These are phyloP conservation scores for Malassezia japonica DNA, from an alignment of 1,284 basidiomycete species.

Conservation along the genomic window DNA sequence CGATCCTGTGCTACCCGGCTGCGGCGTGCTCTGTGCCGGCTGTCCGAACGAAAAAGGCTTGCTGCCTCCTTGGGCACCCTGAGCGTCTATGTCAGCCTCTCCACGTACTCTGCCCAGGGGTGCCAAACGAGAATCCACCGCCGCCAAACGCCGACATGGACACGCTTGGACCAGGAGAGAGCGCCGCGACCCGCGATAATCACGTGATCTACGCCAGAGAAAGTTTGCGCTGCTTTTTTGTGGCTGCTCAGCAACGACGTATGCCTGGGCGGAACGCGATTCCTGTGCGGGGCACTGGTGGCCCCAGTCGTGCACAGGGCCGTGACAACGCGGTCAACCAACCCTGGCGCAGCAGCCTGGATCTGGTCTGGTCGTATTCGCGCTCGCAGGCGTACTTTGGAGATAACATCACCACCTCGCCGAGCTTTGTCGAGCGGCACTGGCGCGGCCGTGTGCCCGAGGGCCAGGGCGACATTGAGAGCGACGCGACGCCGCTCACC, in stretches of 20 bases:
- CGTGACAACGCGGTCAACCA: slow-evolving; percentile 16
- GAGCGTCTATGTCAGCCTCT: not conserved
- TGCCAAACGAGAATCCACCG: slow-evolving; percentile 7
- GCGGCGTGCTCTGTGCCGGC: slow-evolving; percentile 3
- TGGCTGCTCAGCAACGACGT: not conserved
- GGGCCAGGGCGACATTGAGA: slow-evolving; percentile 13
- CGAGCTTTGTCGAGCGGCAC: slow-evolving; percentile 38
- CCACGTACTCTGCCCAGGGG: not conserved
- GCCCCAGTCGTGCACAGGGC: not conserved
- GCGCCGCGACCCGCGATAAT: too few relatives aligned
- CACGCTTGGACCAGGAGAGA: too few relatives aligned
- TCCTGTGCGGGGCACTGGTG: slow-evolving; percentile 4
- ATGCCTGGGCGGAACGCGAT: slow-evolving; percentile 16
- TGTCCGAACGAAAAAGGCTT: slow-evolving; percentile 10
- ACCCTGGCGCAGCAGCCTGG: slow-evolving; percentile 35
- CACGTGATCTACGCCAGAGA: slow-evolving; percentile 1
- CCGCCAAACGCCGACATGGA: slow-evolving; percentile 8
- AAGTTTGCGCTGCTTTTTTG: too few relatives aligned
- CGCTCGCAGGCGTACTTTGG: slow-evolving; percentile 47
- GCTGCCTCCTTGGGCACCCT: not conserved
- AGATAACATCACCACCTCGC: slow-evolving; percentile 45
- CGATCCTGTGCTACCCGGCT: too few relatives aligned
- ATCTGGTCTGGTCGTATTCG: slow-evolving; percentile 47
- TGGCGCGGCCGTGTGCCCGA: slow-evolving; percentile 27
- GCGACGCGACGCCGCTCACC: slow-evolving; percentile 16